phyloP scores from a whole-genome alignment of 768 basidiomycete species.

The Tylopilus felleus region DNA sequence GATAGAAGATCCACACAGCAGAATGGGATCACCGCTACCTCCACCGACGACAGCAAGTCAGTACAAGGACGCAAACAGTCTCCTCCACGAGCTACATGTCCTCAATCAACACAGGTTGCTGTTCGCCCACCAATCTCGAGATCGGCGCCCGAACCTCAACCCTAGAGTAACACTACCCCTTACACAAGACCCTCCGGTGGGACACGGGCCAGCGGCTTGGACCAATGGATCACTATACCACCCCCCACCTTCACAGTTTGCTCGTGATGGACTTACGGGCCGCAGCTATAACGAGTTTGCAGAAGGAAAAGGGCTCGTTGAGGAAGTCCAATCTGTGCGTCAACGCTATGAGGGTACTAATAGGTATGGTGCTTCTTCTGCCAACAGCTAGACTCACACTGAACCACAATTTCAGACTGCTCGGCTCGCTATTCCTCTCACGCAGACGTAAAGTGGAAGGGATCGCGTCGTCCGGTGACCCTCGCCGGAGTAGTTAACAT shows the following conservation, averaged over 20 bases:
- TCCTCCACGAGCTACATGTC: slow-evolving; percentile 69
- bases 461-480: not conserved
- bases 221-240: slow-evolving; percentile 7
- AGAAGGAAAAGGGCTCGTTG: slow-evolving; percentile 18
- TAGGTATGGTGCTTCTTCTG: slow-evolving; percentile 40
- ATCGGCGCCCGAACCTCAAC: slow-evolving; percentile 4
- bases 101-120: slow-evolving; percentile 62
- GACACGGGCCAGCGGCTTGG: not conserved
- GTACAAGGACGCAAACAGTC: slow-evolving; percentile 61
- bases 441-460: slow-evolving; percentile 41
- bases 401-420: slow-evolving; percentile 39
- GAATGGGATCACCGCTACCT: slow-evolving; percentile 22
- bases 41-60: slow-evolving; percentile 19
- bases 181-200: not conserved
- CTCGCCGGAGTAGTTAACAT: slow-evolving; percentile 1
- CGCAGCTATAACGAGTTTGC: not conserved
- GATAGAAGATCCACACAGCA: slow-evolving; percentile 34
- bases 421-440: slow-evolving; percentile 64
- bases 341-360: slow-evolving; percentile 65
- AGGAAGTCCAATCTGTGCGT: slow-evolving; percentile 47
- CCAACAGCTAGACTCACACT: not conserved
- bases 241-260: not conserved
- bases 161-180: not conserved
- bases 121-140: slow-evolving; percentile 26
- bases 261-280: not conserved